Evolutionary conservation across 805 yeast species (phyloP).

Genomic region (Myxozyma neotropica): DNA sequence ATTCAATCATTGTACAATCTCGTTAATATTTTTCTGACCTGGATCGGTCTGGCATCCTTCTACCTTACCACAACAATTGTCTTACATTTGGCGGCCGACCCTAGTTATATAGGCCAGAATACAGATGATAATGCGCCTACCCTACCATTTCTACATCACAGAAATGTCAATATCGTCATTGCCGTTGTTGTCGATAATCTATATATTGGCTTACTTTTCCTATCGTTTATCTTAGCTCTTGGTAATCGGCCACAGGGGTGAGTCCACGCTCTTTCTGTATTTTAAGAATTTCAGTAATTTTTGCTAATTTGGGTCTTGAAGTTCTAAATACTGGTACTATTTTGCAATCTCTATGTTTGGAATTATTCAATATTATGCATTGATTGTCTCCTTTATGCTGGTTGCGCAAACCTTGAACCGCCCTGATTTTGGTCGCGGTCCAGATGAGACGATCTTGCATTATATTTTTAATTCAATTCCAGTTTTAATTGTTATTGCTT

Average conservation of each 20-base stretch:
- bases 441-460: conserved; percentile 35
- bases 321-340: conserved; percentile 55
- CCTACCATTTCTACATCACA: conserved; percentile 35
- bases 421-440: conserved; percentile 41
- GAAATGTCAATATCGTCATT: conserved; percentile 20
- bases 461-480: conserved; percentile 44
- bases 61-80: conserved; percentile 65
- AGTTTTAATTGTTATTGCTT: conserved; percentile 61
- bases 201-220: conserved; percentile 57
- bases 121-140: conserved; percentile 38
- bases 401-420: conserved; percentile 55
- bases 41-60: conserved; percentile 67
- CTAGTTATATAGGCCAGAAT: conserved; percentile 48
- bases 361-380: conserved; percentile 60
- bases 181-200: conserved; percentile 52
- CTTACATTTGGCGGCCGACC: conserved; percentile 51
- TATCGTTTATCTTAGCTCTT: conserved; percentile 63
- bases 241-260: conserved; percentile 65
- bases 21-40: conserved; percentile 56
- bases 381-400: conserved; percentile 60
- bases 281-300: too few relatives aligned
- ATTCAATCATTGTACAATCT: conserved; percentile 60
- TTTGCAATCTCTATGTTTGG: conserved; percentile 60
- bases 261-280: too few relatives aligned
- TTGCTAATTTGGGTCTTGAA: too few relatives aligned